Evolutionary conservation across 352 stramenopile genomes (phyloP), one percentile per base, ranked within the genome.

Genomic region (Peronospora belbahrii): DNA sequence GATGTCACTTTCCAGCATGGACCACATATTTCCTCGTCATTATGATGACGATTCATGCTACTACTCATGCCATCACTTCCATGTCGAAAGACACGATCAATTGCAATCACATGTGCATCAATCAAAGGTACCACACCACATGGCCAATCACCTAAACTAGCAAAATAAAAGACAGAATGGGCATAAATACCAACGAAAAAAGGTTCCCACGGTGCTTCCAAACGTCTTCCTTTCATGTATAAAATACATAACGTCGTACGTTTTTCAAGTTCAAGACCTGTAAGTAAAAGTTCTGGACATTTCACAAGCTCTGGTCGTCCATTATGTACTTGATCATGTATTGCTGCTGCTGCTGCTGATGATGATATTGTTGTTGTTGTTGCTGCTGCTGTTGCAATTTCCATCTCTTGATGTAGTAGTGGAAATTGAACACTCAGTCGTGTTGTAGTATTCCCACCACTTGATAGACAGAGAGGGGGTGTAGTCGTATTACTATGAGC

Each of bases 1-100:
- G 70, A 82, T 52, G 68, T 85, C 32, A 88, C 13, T 44, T 88
- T 85, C 71, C 73, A 88, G 62, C 76, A 88, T 24, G 73, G 73
- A 1, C 76, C 76, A 17, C 75, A 87, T 14, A 82, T 70, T 10
- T 85, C 75, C 1, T 58, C 63, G 0, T 6, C 39, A 33, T 10
- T 25, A 33, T n/a, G n/a, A n/a, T n/a, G n/a, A n/a, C n/a, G n/a
- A n/a, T n/a, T n/a, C n/a, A n/a, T n/a, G n/a, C n/a, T n/a, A n/a
- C n/a, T n/a, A n/a, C n/a, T n/a, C n/a, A n/a, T n/a, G n/a, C 40
- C 30, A 2, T 19, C 27, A 17, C 52, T 43, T 24, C 56, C 48
- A 34, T 64, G 61, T 19, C 63, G 59, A 48, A 78, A 78, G 27
- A 85, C 82, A 22, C 74, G 63, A 41, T 88, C 76, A 13, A 88